phyloP scores from a whole-genome alignment of 1,139 yeast genomes.

The Oligophagozyma castellii region DNA sequence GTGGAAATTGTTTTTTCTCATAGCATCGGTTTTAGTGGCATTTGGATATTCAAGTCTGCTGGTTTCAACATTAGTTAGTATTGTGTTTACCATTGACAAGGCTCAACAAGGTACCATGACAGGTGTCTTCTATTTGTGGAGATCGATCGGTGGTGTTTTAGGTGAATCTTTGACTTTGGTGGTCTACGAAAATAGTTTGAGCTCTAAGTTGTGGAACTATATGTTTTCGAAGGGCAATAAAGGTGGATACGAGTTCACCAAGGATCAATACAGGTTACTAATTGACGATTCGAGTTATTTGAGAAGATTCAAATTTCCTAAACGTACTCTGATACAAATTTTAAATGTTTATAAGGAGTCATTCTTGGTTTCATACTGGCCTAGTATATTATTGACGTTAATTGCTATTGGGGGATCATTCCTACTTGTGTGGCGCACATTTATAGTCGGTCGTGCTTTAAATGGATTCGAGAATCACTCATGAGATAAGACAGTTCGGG shows the following conservation, averaged over 20 bases:
- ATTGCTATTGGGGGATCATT: slow-evolving; percentile 8
- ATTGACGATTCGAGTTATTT: slow-evolving; percentile 25
- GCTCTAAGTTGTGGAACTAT: slow-evolving; percentile 20
- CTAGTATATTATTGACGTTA: slow-evolving; percentile 13
- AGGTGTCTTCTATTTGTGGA: slow-evolving; percentile 32
- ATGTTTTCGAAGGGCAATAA: slow-evolving; percentile 17
- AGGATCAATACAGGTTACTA: slow-evolving; percentile 17
- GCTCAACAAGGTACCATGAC: slow-evolving; percentile 25
- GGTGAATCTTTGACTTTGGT: slow-evolving; percentile 34
- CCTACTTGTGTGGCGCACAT: not conserved
- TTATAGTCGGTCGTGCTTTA: too few relatives aligned
- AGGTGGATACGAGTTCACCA: slow-evolving; percentile 8
- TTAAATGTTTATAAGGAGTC: slow-evolving; percentile 18
- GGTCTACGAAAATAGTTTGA: slow-evolving; percentile 25
- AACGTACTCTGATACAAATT: slow-evolving; percentile 9
- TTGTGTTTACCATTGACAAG: slow-evolving; percentile 22
- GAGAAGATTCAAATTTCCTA: slow-evolving; percentile 23
- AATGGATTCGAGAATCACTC: too few relatives aligned
- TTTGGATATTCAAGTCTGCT: slow-evolving; percentile 21
- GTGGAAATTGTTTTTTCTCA: slow-evolving; percentile 19
- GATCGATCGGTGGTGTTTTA: slow-evolving; percentile 34
- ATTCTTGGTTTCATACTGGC: slow-evolving; percentile 18
- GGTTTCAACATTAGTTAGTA: slow-evolving; percentile 23
- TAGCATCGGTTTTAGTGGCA: slow-evolving; percentile 11
- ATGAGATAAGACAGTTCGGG: too few relatives aligned